phyloP scores from a whole-genome alignment of 2,329 filamentous ascomycete species.

The Leptographium radiaticola region DNA sequence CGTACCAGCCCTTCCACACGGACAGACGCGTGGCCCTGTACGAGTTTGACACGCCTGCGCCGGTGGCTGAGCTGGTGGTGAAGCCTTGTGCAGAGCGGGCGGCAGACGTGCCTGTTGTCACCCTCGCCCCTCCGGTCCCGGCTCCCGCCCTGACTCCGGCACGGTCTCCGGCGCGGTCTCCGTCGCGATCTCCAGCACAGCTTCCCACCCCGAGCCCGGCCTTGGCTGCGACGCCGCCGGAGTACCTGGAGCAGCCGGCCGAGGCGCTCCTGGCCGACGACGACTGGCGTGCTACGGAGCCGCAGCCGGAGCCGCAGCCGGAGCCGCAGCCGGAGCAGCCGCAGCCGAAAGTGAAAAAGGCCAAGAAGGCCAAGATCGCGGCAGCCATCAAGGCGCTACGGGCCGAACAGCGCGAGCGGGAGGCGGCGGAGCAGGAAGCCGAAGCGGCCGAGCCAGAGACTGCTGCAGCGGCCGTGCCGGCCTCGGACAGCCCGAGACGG shows the following conservation, averaged over 20 bases:
- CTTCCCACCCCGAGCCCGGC: no score
- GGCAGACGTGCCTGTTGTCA: no score
- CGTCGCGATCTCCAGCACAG: no score
- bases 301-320: background rate
- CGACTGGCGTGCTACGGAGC: background rate
- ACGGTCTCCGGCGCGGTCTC: background rate
- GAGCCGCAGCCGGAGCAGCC: background rate
- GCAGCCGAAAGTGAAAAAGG: background rate
- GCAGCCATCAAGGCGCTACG: background rate
- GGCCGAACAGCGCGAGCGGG: background rate
- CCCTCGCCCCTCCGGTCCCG: no score
- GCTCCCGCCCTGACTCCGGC: background rate
- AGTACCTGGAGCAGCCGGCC: background rate
- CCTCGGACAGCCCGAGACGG: background rate
- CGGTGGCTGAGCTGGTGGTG: background rate
- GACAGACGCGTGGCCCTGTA: constrained; percentile 73
- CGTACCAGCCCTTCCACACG: constrained; percentile 92
- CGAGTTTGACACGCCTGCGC: constrained; percentile 35
- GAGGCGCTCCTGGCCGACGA: background rate
- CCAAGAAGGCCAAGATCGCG: background rate
- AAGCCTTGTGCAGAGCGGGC: no score
- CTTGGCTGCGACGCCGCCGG: background rate
- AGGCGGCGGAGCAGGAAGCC: background rate
- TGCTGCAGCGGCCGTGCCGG: background rate
- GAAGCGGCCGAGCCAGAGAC: background rate